Percentiles rank a stretch among this genome's conserved stretches.
These are phyloP conservation scores for Tricholoma terreum DNA, from an alignment of 768 basidiomycete species.

Conservation along the genomic window DNA sequence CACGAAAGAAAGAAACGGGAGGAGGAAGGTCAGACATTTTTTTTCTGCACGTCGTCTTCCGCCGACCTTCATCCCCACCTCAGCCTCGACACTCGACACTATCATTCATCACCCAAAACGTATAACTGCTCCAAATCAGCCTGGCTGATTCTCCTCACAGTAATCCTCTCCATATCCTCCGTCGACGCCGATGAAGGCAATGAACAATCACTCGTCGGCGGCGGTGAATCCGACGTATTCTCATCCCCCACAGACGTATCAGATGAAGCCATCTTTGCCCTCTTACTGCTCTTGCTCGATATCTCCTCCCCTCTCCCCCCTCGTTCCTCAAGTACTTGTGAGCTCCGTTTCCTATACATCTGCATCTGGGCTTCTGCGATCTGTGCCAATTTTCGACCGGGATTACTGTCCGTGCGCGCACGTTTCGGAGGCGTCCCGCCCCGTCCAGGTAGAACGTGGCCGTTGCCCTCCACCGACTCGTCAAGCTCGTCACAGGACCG, in stretches of 20 bases:
- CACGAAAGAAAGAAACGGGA: not conserved
- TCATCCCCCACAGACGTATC: not conserved
- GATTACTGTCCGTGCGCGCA: conserved; percentile 12
- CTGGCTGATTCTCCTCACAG: not conserved
- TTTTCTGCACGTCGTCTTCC: not conserved
- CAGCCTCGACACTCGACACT: too few relatives aligned
- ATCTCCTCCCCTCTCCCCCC: conserved; percentile 2
- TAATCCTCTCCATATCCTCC: not conserved
- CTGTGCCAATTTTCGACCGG: conserved; percentile 9
- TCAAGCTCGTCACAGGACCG: conserved; percentile 31
- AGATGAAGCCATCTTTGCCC: conserved; percentile 8
- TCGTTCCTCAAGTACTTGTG: conserved; percentile 45
- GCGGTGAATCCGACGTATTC: conserved; percentile 1
- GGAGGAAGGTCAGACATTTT: not conserved
- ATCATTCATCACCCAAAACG: not conserved
- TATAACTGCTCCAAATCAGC: not conserved
- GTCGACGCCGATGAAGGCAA: not conserved
- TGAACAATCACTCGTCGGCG: conserved; percentile 5
- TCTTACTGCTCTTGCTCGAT: not conserved
- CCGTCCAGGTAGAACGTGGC: conserved; percentile 13
- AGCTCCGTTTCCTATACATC: conserved; percentile 42
- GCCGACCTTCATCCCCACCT: too few relatives aligned
- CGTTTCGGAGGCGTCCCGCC: conserved; percentile 34
- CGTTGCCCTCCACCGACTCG: conserved; percentile 19
- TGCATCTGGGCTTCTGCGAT: conserved; percentile 15